A percentile compares a stretch with the other conserved stretches of the same genome.
These are phyloP conservation scores for Prunus davidiana DNA, from an alignment of 306 rosid species.

Conservation along the genomic window DNA sequence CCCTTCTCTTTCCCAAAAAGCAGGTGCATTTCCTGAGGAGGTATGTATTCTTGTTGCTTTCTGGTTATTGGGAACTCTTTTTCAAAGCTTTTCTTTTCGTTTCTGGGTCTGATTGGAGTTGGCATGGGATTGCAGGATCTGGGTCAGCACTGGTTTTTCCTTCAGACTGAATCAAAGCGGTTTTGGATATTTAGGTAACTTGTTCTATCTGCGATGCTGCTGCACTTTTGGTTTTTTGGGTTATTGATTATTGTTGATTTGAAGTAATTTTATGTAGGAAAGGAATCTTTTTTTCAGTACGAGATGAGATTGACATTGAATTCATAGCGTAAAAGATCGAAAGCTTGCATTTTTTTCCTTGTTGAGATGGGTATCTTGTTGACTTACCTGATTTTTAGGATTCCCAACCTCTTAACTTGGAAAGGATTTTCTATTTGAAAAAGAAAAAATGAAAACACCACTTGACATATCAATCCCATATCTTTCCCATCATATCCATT, in stretches of 20 bases:
- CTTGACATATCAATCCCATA: background rate
- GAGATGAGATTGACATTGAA: constrained; percentile 3
- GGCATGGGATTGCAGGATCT: constrained; percentile 34
- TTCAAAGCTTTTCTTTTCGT: background rate
- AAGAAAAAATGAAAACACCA: background rate
- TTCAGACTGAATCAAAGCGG: constrained; percentile 10
- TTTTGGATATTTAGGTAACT: constrained; percentile 22
- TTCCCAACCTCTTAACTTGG: constrained; percentile 5
- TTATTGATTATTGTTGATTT: background rate
- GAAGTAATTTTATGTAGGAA: background rate
- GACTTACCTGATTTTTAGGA: constrained; percentile 1
- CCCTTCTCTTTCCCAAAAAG: background rate
- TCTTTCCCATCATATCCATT: background rate
- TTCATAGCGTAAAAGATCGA: constrained; percentile 6
- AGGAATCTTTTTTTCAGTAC: constrained; percentile 6
- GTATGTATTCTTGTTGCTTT: constrained; percentile 4
- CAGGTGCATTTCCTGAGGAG: constrained; percentile 21
- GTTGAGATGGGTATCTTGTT: background rate
- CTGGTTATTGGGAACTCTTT: background rate
- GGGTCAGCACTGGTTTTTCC: constrained; percentile 5
- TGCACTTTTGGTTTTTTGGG: background rate
- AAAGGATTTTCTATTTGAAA: background rate
- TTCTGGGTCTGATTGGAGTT: constrained; percentile 24
- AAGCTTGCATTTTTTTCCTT: background rate
- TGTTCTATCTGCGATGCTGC: constrained; percentile 7